Conservation (phyloP, 2,329 filamentous ascomycete species). For the Pyricularia pennisetigena region DNA sequence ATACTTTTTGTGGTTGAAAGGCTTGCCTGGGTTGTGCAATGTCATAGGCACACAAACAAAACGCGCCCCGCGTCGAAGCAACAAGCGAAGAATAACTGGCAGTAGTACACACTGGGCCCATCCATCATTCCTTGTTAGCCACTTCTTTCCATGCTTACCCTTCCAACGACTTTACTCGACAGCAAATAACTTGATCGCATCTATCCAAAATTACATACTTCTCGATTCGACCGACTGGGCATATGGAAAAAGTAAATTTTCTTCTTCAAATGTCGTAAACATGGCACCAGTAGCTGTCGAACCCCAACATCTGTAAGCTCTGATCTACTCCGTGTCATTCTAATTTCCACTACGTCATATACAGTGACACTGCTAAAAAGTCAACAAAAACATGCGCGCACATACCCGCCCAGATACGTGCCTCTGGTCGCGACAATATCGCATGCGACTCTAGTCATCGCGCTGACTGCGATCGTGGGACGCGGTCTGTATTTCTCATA, state of each 20-base stretch:
- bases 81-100: neutral
- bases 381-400: neutral
- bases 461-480: conserved; percentile 21
- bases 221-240: neutral
- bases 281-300: neutral
- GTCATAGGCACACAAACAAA: neutral
- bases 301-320: neutral
- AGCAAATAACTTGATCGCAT: neutral
- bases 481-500: conserved; percentile 24
- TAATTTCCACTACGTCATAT: neutral
- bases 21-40: neutral
- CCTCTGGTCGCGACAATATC: conserved; percentile 18
- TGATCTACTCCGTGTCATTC: neutral
- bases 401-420: conserved; percentile 16
- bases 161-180: neutral
- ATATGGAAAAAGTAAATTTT: neutral
- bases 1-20: neutral
- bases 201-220: neutral
- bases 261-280: neutral
- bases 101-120: neutral
- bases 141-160: neutral
- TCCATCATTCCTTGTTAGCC: neutral
- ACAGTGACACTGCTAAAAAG: neutral
- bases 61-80: neutral
- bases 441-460: conserved; percentile 18